Evolutionary conservation across 148 eudicot genomes (phyloP).

Genomic region (Camellia lanceoleosa): DNA sequence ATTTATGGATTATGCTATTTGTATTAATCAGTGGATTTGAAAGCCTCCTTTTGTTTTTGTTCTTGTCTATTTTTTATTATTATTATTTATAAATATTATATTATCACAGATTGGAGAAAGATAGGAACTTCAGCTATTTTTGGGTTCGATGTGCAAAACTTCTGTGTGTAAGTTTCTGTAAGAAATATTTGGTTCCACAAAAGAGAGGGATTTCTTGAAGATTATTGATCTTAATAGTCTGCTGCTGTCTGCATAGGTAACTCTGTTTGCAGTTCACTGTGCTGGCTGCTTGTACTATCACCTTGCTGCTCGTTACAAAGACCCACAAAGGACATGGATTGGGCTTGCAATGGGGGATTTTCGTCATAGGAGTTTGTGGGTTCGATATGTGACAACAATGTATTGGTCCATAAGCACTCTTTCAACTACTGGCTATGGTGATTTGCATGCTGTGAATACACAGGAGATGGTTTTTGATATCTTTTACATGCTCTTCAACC

Average conservation of each 20-base stretch:
- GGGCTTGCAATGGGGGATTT: constrained; percentile 33
- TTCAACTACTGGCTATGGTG: constrained; percentile 83
- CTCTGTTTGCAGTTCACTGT: constrained; percentile 68
- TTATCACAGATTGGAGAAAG: constrained; percentile 66
- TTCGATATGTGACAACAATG: constrained; percentile 54
- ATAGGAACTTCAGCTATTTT: constrained; percentile 56
- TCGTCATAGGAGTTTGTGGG: constrained; percentile 27
- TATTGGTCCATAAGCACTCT: constrained; percentile 90
- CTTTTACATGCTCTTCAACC: constrained; percentile 78
- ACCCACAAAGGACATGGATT: constrained; percentile 63
- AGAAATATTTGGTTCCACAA: not conserved
- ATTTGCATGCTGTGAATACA: constrained; percentile 67
- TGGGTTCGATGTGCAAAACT: constrained; percentile 64
- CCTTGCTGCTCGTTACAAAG: constrained; percentile 45
- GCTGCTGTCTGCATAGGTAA: constrained; percentile 46
- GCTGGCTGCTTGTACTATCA: constrained; percentile 68
- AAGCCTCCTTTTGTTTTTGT: not conserved
- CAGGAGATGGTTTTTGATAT: constrained; percentile 68
- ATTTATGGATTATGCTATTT: no score
- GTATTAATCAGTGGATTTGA: not conserved
- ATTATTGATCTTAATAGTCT: not conserved
- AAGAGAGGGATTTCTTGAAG: not conserved
- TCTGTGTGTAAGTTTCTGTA: constrained; percentile 52
- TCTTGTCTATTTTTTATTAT: not conserved
- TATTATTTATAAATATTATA: not conserved